Evolutionary conservation across 1,139 yeast genomes (phyloP).

Genomic region (Yamadazyma siamensis): DNA sequence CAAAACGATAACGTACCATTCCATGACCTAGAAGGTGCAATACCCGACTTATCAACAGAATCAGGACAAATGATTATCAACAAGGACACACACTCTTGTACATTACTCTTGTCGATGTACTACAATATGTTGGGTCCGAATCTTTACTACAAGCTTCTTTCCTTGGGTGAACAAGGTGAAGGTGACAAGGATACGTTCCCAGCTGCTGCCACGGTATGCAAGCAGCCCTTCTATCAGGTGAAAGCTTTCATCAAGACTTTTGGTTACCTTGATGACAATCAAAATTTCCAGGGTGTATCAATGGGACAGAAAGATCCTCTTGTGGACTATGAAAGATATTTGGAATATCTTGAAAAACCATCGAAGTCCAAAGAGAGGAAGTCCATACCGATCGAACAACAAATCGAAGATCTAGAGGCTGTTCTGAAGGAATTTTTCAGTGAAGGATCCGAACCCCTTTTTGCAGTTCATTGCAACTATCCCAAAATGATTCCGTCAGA

Average conservation of each 20-base stretch:
- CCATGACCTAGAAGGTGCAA: conserved; percentile 47
- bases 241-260: conserved; percentile 30
- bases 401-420: conserved; percentile 20
- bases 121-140: conserved; percentile 60
- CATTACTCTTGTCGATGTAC: conserved; percentile 50
- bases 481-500: conserved; percentile 37
- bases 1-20: conserved; percentile 6
- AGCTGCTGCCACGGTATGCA: conserved; percentile 53
- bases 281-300: conserved; percentile 33
- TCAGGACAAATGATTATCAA: conserved; percentile 65
- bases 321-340: conserved; percentile 22
- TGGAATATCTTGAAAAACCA: conserved; percentile 7
- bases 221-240: conserved; percentile 51
- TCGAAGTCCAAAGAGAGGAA: conserved; percentile 6
- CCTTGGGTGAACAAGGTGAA: conserved; percentile 62
- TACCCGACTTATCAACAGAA: conserved; percentile 62
- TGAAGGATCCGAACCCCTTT: conserved; percentile 18
- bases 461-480: conserved; percentile 36
- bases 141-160: conserved; percentile 51
- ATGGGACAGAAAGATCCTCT: conserved; percentile 41
- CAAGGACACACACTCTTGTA: conserved; percentile 50
- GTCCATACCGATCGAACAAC: conserved; percentile 43
- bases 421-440: conserved; percentile 17
- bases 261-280: conserved; percentile 36
- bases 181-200: conserved; percentile 71